A percentile compares a stretch with the other conserved stretches of the same genome.
Evolutionary conservation across 345 rosid genomes (phyloP).

Genomic region (Aquilaria yunnanensis): DNA sequence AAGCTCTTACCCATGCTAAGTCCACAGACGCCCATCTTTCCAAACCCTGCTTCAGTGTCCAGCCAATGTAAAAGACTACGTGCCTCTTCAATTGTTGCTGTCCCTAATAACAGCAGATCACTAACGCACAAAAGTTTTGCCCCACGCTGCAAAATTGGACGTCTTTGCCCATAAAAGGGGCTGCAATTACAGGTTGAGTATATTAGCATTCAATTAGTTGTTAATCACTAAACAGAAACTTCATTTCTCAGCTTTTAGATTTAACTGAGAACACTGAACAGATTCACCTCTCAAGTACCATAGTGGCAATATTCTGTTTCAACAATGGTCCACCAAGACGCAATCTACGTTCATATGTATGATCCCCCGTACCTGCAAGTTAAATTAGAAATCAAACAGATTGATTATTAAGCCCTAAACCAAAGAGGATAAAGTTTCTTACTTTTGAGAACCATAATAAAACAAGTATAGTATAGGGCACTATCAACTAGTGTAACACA

Average conservation of each 20-base stretch:
- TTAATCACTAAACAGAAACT: conserved; percentile 6
- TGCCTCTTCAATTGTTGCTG: conserved; percentile 91
- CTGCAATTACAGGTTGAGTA: conserved; percentile 42
- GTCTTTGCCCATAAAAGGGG: conserved; percentile 94
- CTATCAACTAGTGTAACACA: too few species aligned
- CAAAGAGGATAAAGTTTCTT: too few species aligned
- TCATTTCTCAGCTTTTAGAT: conserved; percentile 8
- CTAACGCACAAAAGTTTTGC: conserved; percentile 92
- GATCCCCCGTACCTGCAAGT: conserved; percentile 93
- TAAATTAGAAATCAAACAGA: neutral
- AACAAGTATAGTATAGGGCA: too few species aligned
- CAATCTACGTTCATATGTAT: conserved; percentile 77
- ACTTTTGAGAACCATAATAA: too few species aligned
- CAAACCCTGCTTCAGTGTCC: conserved; percentile 78
- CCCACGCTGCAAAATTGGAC: conserved; percentile 82
- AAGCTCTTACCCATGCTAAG: conserved; percentile 89
- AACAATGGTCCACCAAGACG: conserved; percentile 91
- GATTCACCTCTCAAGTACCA: conserved; percentile 93
- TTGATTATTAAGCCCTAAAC: too few species aligned
- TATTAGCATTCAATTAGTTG: conserved; percentile 10
- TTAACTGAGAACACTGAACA: conserved; percentile 8
- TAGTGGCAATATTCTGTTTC: conserved; percentile 87
- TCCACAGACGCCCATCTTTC: conserved; percentile 96
- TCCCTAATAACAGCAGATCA: conserved; percentile 89
- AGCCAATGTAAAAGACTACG: conserved; percentile 91